Percentiles rank a stretch among this genome's conserved stretches.
These are phyloP conservation scores for Pestalotiopsis sp. DNA, from an alignment of 2,329 filamentous ascomycete genomes.

Conservation along the genomic window DNA sequence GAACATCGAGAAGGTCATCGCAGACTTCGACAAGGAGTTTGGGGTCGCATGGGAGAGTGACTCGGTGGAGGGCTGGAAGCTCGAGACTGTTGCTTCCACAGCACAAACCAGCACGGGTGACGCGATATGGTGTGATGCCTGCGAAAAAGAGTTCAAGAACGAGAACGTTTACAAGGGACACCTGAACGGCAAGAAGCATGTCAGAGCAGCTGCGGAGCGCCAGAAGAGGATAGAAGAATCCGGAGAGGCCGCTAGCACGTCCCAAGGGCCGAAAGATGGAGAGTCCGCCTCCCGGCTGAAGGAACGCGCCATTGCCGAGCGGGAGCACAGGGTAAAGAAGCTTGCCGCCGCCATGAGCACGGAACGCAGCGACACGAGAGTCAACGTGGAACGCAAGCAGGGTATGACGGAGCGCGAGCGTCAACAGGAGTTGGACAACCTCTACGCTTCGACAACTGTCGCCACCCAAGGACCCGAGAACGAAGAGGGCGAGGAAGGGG, in stretches of 20 bases:
- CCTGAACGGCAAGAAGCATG: constrained; percentile 88
- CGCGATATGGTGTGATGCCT: constrained; percentile 86
- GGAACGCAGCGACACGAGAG: constrained; percentile 84
- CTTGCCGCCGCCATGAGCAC: constrained; percentile 82
- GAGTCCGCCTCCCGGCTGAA: constrained; percentile 65
- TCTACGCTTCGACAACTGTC: constrained; percentile 62
- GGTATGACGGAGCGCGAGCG: constrained; percentile 97
- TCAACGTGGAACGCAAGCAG: constrained; percentile 94
- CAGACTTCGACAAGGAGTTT: constrained; percentile 81
- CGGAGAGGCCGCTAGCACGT: constrained; percentile 26
- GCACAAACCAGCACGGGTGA: constrained; percentile 48
- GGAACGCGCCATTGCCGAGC: constrained; percentile 86
- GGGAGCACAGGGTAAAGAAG: constrained; percentile 81
- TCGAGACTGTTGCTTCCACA: constrained; percentile 48
- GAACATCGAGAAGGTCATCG: constrained; percentile 78
- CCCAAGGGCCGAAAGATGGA: constrained; percentile 29
- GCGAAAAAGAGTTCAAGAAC: constrained; percentile 94
- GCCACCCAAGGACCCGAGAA: constrained; percentile 44
- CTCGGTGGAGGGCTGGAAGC: constrained; percentile 77
- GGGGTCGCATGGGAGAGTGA: constrained; percentile 80
- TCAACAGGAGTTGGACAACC: constrained; percentile 87
- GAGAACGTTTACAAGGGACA: constrained; percentile 93
- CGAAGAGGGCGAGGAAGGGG: constrained; percentile 69
- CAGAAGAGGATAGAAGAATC: constrained; percentile 48
- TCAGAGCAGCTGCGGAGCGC: constrained; percentile 75